Percentiles rank a stretch among this genome's conserved stretches.
These are phyloP conservation scores for Lunasporangiospora selenospora DNA, from an alignment of 192 early-diverging fungal genomes.

Conservation along the genomic window DNA sequence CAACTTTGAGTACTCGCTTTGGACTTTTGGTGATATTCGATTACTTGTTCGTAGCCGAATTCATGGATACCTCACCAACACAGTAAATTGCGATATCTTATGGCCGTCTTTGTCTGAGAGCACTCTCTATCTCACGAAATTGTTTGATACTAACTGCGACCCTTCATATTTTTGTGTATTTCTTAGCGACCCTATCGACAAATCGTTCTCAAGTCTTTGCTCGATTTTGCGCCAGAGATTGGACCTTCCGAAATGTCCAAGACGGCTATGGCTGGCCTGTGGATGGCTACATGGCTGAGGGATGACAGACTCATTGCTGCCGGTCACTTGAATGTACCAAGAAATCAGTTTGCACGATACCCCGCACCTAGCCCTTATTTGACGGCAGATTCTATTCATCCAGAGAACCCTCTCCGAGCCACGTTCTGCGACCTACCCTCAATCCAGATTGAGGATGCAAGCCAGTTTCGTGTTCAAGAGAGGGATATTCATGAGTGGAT, in stretches of 20 bases:
- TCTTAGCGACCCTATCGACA: constrained; percentile 22
- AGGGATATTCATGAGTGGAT: constrained; percentile 37
- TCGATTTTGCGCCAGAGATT: constrained; percentile 38
- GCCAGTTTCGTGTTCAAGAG: constrained; percentile 13
- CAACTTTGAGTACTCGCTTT: constrained; percentile 36
- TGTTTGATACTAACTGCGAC: too few relatives aligned
- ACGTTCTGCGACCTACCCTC: constrained; percentile 33
- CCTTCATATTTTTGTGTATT: not conserved
- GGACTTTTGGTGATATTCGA: constrained; percentile 32
- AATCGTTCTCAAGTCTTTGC: constrained; percentile 27
- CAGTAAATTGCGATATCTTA: too few relatives aligned
- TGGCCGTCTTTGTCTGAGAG: too few relatives aligned
- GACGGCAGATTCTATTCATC: not conserved
- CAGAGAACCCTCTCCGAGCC: constrained; percentile 29
- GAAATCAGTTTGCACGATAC: constrained; percentile 42
- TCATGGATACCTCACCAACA: constrained; percentile 29
- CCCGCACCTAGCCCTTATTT: not conserved
- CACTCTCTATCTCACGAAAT: too few relatives aligned
- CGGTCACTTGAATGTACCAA: constrained; percentile 29
- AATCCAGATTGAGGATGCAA: constrained; percentile 22
- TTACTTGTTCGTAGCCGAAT: constrained; percentile 33
- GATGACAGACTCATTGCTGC: constrained; percentile 34
- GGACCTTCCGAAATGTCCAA: constrained; percentile 13
- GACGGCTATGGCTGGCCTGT: constrained; percentile 34
- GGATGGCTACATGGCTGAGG: constrained; percentile 44